Conservation (phyloP, 352 stramenopile genomes). For the Pythium grandisporangium region DNA sequence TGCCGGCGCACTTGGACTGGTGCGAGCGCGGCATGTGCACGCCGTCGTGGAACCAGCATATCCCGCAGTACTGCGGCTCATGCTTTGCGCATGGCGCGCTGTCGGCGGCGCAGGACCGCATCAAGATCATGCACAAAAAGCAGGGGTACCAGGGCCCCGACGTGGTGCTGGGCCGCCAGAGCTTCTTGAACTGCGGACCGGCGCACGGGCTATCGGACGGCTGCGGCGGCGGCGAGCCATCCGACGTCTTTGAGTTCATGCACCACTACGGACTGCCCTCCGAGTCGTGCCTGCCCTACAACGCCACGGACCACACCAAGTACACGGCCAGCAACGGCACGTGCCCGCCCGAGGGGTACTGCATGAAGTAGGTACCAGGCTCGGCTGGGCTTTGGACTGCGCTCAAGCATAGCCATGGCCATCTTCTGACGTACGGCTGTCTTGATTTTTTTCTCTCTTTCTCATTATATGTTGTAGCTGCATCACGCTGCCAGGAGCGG, state of each 20-base stretch:
- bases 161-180: slow-evolving; percentile 47
- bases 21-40: slow-evolving; percentile 47
- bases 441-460: not conserved
- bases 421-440: too few species aligned
- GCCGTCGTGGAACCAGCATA: slow-evolving; percentile 64
- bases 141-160: slow-evolving; percentile 31
- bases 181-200: slow-evolving; percentile 53
- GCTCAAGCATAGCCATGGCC: too few species aligned
- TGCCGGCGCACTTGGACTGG: slow-evolving; percentile 80
- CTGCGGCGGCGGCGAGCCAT: slow-evolving; percentile 43
- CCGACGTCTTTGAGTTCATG: slow-evolving; percentile 62
- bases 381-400: not conserved
- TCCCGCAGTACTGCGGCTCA: slow-evolving; percentile 66
- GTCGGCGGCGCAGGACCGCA: slow-evolving; percentile 41
- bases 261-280: slow-evolving; percentile 39
- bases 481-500: slow-evolving; percentile 20
- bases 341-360: slow-evolving; percentile 50
- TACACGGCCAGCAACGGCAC: slow-evolving; percentile 38
- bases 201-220: slow-evolving; percentile 41
- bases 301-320: slow-evolving; percentile 46
- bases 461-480: slow-evolving; percentile 16
- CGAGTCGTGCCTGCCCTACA: slow-evolving; percentile 52
- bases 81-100: slow-evolving; percentile 63
- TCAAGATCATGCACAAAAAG: slow-evolving; percentile 53
- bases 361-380: slow-evolving; percentile 37